A percentile compares a stretch with the other conserved stretches of the same genome.
These are phyloP conservation scores for Albatrellus ellisii DNA, from an alignment of 768 basidiomycete genomes.

Conservation along the genomic window DNA sequence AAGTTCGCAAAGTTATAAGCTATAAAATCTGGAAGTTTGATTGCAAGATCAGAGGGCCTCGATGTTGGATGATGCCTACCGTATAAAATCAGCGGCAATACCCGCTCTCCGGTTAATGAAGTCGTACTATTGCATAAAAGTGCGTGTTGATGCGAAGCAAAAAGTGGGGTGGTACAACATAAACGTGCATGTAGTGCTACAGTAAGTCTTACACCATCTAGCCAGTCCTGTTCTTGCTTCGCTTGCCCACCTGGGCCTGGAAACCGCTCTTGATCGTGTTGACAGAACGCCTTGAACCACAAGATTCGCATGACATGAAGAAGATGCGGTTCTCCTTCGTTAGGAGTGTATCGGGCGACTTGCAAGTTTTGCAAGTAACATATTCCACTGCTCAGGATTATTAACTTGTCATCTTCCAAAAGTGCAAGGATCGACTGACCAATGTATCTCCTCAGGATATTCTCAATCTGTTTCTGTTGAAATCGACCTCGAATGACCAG, in stretches of 20 bases:
- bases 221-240: slow-evolving; percentile 71
- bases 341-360: slow-evolving; percentile 93
- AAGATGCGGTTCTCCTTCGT: slow-evolving; percentile 98
- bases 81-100: no score
- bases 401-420: background rate
- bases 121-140: no score
- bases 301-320: slow-evolving; percentile 92
- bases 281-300: slow-evolving; percentile 83
- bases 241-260: slow-evolving; percentile 89
- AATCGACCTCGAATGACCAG: slow-evolving; percentile 97
- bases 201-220: slow-evolving; percentile 20
- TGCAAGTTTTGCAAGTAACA: slow-evolving; percentile 99
- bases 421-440: slow-evolving; percentile 38
- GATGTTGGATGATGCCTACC: no score
- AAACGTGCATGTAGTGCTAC: no score
- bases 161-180: no score
- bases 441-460: slow-evolving; percentile 91
- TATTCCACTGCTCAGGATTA: slow-evolving; percentile 62
- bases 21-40: no score
- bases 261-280: slow-evolving; percentile 97
- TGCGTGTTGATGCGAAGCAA: no score
- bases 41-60: no score
- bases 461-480: slow-evolving; percentile 97
- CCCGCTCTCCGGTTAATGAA: no score
- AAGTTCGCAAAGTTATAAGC: no score